Evolutionary conservation across 495 filamentous ascomycete genomes (phyloP), one percentile per base, ranked within the genome.

Genomic region (Penicillium longicatenatum): DNA sequence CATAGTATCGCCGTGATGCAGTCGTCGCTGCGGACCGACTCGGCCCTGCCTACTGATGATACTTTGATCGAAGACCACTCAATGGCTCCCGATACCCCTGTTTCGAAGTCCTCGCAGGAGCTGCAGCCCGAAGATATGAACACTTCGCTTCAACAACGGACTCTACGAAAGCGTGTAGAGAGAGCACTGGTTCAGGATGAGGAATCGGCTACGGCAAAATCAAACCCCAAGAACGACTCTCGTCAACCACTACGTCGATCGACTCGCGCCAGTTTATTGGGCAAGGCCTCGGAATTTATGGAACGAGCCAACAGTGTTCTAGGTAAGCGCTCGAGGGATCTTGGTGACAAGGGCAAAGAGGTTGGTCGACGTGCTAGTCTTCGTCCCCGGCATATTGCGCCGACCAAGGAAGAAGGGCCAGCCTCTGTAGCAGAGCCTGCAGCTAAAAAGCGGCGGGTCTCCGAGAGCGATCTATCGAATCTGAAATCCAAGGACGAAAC

Each of bases 321-420:
- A 49, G 84, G 84, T 22, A 87, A 86, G 72, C 75, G 84, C 42
- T 71, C 77, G 19, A 67, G 80, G 54, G 77, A 76, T 22, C 61
- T 65, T 33, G 60, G 70, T 50, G 76, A 81, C 48, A 72, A 71
- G 44, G 75, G 70, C 19, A 79, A 78, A 56, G 74, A 73, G 26
- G 48, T 71, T 16, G 67, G 67, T 44, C 73, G 75, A n/a, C 70
- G 76, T 46, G 58, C 74, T 7, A 78, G 73, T 50, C 64, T 79
- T 45, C 68, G 76, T 29, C 70, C 77, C 50, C 70, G 76, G 67
- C 57, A 72, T 43, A 43, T 62, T 48, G 62, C 64, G 30, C 39
- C 64, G 2, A 29, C 58, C 9, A 74, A 81, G 26, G 74, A 78
- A 48, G 70, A 67, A 16, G 42, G 67, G 17, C 51, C 58, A 21